phyloP scores from a whole-genome alignment of 164 flowering plant genomes.

The Macadamia integrifolia region DNA sequence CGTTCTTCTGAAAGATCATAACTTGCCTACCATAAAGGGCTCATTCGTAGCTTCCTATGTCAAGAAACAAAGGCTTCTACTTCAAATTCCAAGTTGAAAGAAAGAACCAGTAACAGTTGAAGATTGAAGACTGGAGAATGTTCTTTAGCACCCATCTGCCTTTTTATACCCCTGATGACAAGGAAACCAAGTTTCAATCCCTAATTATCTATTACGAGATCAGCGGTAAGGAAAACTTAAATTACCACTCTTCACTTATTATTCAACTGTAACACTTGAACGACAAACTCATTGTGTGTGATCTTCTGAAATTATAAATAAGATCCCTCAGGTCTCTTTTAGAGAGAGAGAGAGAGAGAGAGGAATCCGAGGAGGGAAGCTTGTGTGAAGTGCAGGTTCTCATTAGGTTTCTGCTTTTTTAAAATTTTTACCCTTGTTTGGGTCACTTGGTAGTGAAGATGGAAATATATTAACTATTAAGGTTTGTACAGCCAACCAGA shows the following conservation, averaged over 20 bases:
- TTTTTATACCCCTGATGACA: slow-evolving; percentile 6
- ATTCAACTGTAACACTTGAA: slow-evolving; percentile 7
- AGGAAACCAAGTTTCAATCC: neutral
- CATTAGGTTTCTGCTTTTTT: too few species aligned
- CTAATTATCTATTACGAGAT: neutral
- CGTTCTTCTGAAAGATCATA: neutral
- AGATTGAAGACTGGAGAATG: neutral
- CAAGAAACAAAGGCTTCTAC: neutral
- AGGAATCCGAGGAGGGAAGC: slow-evolving; percentile 8
- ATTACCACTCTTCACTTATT: neutral
- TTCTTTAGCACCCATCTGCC: neutral
- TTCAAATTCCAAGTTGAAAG: slow-evolving; percentile 1
- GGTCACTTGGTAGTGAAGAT: neutral
- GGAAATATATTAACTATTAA: neutral
- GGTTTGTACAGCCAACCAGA: slow-evolving; percentile 11
- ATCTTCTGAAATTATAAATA: slow-evolving; percentile 7
- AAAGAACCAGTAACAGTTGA: neutral
- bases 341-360: slow-evolving; percentile 14
- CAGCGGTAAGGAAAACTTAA: slow-evolving; percentile 2
- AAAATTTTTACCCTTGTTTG: too few species aligned
- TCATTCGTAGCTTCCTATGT: neutral
- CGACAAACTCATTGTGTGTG: slow-evolving; percentile 31
- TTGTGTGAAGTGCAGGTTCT: slow-evolving; percentile 11
- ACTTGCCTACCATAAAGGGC: neutral
- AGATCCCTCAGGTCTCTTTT: neutral